These are phyloP conservation scores for Pyrenula massariospora DNA, from an alignment of 495 filamentous ascomycete genomes.

Conservation along the genomic window DNA sequence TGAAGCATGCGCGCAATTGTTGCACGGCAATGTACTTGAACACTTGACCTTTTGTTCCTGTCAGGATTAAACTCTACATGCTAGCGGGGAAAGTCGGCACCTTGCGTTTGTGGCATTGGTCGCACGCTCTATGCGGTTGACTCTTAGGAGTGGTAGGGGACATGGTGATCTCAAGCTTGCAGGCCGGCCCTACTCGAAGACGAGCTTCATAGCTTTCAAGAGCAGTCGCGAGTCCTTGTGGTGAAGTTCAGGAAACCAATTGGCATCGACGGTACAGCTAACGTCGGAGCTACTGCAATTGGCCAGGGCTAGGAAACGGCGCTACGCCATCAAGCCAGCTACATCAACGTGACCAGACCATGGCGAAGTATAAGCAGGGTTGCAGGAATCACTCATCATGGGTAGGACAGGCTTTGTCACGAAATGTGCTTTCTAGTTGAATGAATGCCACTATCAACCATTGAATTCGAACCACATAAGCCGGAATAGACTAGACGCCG, in stretches of 20 bases:
- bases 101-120: neutral
- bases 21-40: conserved; percentile 6
- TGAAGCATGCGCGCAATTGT: conserved; percentile 36
- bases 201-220: neutral
- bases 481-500: too few relatives aligned
- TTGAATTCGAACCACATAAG: too few relatives aligned
- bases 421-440: too few relatives aligned
- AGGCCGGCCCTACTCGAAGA: neutral
- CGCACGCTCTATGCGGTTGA: neutral
- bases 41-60: neutral
- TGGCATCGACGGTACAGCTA: neutral
- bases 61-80: neutral
- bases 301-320: neutral
- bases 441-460: too few relatives aligned
- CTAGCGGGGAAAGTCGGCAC: neutral
- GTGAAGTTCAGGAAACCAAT: neutral
- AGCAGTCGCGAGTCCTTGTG: neutral
- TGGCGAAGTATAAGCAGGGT: too few relatives aligned
- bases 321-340: neutral
- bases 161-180: neutral
- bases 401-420: too few relatives aligned
- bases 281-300: neutral
- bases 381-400: too few relatives aligned
- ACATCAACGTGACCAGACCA: too few relatives aligned
- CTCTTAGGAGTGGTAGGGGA: neutral